Percentiles rank a stretch among this genome's conserved stretches.
phyloP scores from a whole-genome alignment of 805 yeast species.

The Pichia eremophila region DNA sequence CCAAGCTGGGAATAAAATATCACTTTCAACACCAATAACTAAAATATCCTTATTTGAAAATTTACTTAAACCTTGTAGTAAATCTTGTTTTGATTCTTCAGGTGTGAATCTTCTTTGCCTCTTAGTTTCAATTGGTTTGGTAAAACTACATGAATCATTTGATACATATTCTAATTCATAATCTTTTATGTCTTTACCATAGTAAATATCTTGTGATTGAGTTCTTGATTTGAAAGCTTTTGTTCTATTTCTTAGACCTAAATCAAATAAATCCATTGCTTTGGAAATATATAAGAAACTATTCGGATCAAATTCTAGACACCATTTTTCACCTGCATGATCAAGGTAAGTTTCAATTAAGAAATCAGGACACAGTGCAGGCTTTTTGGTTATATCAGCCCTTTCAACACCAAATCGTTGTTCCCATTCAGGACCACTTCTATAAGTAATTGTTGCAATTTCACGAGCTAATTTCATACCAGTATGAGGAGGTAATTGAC shows the following conservation, averaged over 20 bases:
- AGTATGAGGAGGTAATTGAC: conserved; percentile 73
- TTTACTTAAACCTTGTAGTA: conserved; percentile 53
- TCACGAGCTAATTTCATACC: conserved; percentile 94
- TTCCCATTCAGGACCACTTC: conserved; percentile 98
- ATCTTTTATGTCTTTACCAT: conserved; percentile 18
- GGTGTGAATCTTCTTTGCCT: conserved; percentile 36
- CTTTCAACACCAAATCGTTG: conserved; percentile 81
- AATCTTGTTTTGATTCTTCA: conserved; percentile 52
- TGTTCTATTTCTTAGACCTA: conserved; percentile 42
- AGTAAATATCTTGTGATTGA: conserved; percentile 27
- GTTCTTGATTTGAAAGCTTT: conserved; percentile 35
- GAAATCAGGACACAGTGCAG: conserved; percentile 90
- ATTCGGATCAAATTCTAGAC: conserved; percentile 84
- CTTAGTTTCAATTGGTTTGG: conserved; percentile 45
- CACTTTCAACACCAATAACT: conserved; percentile 89
- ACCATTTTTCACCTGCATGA: conserved; percentile 92
- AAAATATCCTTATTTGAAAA: conserved; percentile 58
- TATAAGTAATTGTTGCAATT: conserved; percentile 86
- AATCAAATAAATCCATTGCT: conserved; percentile 91
- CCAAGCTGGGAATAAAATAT: conserved; percentile 88
- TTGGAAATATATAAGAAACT: conserved; percentile 80
- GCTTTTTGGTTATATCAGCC: conserved; percentile 66
- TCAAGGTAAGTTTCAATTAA: conserved; percentile 87
- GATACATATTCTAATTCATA: conserved; percentile 23
- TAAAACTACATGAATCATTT: conserved; percentile 29